Evolutionary conservation across 2,329 filamentous ascomycete species (phyloP), one percentile per base, ranked within the genome.

Genomic region (Fusarium ambrosium): DNA sequence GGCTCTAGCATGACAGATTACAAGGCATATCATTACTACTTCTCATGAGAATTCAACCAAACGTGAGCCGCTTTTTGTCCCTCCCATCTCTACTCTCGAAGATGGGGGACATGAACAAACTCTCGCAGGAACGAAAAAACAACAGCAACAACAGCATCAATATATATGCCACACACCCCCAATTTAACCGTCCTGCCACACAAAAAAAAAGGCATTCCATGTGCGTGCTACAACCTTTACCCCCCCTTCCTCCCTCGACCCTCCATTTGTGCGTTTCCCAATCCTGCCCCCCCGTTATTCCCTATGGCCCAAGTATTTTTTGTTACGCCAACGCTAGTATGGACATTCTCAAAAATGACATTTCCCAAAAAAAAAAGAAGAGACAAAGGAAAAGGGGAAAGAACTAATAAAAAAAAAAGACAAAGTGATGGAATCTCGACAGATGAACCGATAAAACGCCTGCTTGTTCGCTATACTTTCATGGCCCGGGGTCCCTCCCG

Each of bases 251-350:
- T 20, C 55, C 55, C 55, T 36, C 29, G 32, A 29, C 53, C 41
- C 56, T 61, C 55, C 41, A 53, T 56, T 53, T 68, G 63, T 75
- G 41, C 65, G 29, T 48, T 70, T 53, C 71, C 29, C 22, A 39
- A 39, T 61, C 51, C 43, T 29, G 7, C 9, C 48, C 65, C 65
- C 65, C 58, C 58, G 55, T 48, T 60, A 60, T 68, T 41, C 37
- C 62, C 73, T 64, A 60, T 39, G 59, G 64, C 60, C 75, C 73
- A 71, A 22, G 71, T 69, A 76, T 79, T 77, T 79, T 79, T 77
- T 77, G 68, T 72, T 79, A 78, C 78, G 78, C 78, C 78, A 72
- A 79, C 77, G 78, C 78, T 79, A 77, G 76, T 72, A 75, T 79
- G 72, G 62, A 79, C 77, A 79, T 72, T 78, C 74, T 79, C 65